Evolutionary conservation across 805 yeast species (phyloP).

Genomic region (Nakazawaea populi): DNA sequence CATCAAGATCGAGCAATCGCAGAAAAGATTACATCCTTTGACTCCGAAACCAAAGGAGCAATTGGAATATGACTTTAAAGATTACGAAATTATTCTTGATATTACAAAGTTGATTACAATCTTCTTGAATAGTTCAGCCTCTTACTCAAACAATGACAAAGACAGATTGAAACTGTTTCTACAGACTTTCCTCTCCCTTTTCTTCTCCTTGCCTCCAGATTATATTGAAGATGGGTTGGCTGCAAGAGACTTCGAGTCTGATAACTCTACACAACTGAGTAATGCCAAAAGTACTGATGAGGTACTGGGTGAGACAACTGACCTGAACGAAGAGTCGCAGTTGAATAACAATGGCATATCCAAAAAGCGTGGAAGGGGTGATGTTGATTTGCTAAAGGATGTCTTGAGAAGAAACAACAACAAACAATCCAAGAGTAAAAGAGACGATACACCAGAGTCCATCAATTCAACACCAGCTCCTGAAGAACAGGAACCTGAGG

Average conservation of each 20-base stretch:
- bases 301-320: constrained; percentile 4
- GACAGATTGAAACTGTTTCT: constrained; percentile 70
- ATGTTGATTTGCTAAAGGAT: constrained; percentile 51
- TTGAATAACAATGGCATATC: constrained; percentile 12
- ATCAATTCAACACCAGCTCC: constrained; percentile 13
- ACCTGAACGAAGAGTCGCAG: constrained; percentile 16
- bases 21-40: constrained; percentile 78
- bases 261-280: constrained; percentile 12
- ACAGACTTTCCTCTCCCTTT: constrained; percentile 61
- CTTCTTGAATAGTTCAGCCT: constrained; percentile 61
- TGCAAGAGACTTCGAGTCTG: constrained; percentile 19
- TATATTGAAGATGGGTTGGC: constrained; percentile 35
- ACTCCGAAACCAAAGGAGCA: constrained; percentile 82
- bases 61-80: constrained; percentile 52
- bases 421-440: constrained; percentile 25
- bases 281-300: constrained; percentile 19
- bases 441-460: constrained; percentile 12
- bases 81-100: constrained; percentile 67
- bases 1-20: constrained; percentile 85
- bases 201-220: constrained; percentile 57
- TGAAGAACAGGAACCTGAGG: constrained; percentile 18
- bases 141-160: constrained; percentile 76
- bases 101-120: constrained; percentile 60
- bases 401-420: constrained; percentile 50
- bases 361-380: constrained; percentile 45